A percentile compares a stretch with the other conserved stretches of the same genome.
Evolutionary conservation across 352 stramenopile species (phyloP).

Genomic region (Thraustochytrium striatum): DNA sequence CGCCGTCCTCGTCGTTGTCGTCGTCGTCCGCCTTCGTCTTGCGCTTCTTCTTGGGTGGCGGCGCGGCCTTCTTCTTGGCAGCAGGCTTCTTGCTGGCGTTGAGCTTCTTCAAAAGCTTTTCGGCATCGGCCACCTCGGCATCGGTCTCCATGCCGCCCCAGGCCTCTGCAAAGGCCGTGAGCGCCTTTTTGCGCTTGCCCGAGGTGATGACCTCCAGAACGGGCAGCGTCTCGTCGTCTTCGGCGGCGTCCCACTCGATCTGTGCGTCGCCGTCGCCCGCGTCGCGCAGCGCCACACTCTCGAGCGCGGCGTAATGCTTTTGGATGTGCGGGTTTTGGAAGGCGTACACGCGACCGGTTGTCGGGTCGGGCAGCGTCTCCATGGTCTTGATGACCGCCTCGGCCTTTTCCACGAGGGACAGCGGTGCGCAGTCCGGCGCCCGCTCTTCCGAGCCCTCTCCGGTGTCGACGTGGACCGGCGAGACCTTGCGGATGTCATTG

Average conservation of each 20-base stretch:
- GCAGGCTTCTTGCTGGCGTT: slow-evolving; percentile 5
- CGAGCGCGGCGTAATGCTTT: slow-evolving; percentile 30
- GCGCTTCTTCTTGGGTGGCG: neutral
- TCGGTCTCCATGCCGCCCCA: slow-evolving; percentile 22
- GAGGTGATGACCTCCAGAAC: neutral
- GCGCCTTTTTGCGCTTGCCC: neutral
- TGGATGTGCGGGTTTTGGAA: slow-evolving; percentile 16
- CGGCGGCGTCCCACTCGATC: slow-evolving; percentile 12
- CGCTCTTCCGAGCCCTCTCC: neutral
- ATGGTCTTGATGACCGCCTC: slow-evolving; percentile 33
- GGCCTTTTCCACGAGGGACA: slow-evolving; percentile 10
- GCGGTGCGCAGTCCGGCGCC: neutral
- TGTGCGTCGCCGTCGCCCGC: neutral
- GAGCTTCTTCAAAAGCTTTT: neutral
- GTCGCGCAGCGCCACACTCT: slow-evolving; percentile 3
- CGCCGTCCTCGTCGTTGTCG: neutral
- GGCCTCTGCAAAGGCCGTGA: neutral
- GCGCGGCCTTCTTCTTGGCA: neutral
- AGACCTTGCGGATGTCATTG: slow-evolving; percentile 26
- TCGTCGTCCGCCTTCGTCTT: neutral
- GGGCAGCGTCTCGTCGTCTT: slow-evolving; percentile 9
- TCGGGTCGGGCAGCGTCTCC: neutral
- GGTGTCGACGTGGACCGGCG: neutral
- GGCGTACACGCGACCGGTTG: slow-evolving; percentile 9
- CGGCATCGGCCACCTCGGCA: no score